Evolutionary conservation across 805 yeast species (phyloP).

Genomic region (Metschnikowia aberdeeniae): DNA sequence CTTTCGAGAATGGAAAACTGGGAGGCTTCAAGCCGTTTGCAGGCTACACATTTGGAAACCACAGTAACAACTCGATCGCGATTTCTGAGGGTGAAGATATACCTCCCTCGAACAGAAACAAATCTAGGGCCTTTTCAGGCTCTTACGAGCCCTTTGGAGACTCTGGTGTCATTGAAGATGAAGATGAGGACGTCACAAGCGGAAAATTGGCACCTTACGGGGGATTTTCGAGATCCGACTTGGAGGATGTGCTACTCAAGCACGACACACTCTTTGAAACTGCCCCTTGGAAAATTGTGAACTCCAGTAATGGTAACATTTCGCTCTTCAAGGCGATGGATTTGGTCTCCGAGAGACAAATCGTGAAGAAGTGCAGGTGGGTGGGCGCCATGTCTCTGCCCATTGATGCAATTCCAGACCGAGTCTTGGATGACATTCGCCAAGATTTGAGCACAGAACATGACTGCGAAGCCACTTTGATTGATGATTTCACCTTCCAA

Average conservation of each 20-base stretch:
- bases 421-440: constrained; percentile 52
- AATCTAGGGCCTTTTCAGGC: constrained; percentile 2
- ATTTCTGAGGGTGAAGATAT: constrained; percentile 29
- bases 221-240: constrained; percentile 64
- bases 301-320: constrained; percentile 76
- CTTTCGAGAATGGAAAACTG: constrained; percentile 4
- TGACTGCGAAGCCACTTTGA: constrained; percentile 61
- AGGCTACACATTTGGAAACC: constrained; percentile 21
- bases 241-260: constrained; percentile 41
- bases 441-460: constrained; percentile 44
- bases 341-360: constrained; percentile 42
- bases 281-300: constrained; percentile 72
- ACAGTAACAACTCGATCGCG: constrained; percentile 28
- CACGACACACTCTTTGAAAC: constrained; percentile 47
- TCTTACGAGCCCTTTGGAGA: constrained; percentile 14
- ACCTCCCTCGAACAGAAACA: constrained; percentile 3
- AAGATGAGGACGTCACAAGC: constrained; percentile 13
- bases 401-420: constrained; percentile 68
- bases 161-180: constrained; percentile 9
- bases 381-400: constrained; percentile 93
- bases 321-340: constrained; percentile 82
- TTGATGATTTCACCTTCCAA: constrained; percentile 74
- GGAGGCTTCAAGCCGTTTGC: constrained; percentile 9
- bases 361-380: constrained; percentile 52
- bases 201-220: constrained; percentile 59